These are phyloP conservation scores for Pichia insulana DNA, from an alignment of 805 yeast genomes.

Conservation along the genomic window DNA sequence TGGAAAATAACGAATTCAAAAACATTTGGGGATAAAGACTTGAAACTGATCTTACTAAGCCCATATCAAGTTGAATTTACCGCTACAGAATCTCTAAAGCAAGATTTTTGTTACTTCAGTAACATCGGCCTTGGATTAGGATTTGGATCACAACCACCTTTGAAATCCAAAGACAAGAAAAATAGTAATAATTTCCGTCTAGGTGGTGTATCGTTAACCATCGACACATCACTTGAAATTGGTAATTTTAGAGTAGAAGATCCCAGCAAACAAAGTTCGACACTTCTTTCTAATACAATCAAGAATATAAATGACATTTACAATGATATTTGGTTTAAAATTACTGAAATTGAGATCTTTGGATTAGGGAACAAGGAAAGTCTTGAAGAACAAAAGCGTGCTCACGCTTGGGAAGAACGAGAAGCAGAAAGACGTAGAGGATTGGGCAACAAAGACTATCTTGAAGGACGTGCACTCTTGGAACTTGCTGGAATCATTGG, in stretches of 20 bases:
- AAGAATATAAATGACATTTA: conserved; percentile 24
- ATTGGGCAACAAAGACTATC: conserved; percentile 54
- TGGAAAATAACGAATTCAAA: conserved; percentile 72
- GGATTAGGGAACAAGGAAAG: conserved; percentile 82
- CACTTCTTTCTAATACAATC: conserved; percentile 16
- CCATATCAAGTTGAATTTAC: conserved; percentile 56
- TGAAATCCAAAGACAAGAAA: conserved; percentile 36
- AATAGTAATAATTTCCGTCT: conserved; percentile 32
- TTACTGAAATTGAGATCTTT: conserved; percentile 82
- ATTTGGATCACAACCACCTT: conserved; percentile 64
- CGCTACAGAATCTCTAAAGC: conserved; percentile 9
- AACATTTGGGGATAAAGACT: conserved; percentile 55
- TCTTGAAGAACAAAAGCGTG: conserved; percentile 61
- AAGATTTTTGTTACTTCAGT: conserved; percentile 51
- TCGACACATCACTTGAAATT: conserved; percentile 73
- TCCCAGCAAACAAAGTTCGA: conserved; percentile 41
- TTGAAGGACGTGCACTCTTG: conserved; percentile 77
- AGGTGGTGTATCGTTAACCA: conserved; percentile 68
- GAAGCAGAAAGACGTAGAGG: conserved; percentile 75
- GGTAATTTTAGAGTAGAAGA: conserved; percentile 68
- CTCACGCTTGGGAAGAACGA: conserved; percentile 87
- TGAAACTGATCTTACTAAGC: conserved; percentile 54
- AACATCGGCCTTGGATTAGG: conserved; percentile 77
- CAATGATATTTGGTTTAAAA: conserved; percentile 62
- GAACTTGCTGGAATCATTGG: conserved; percentile 73